Conservation (phyloP, 331 rosid species). For the Telfairia occidentalis region DNA sequence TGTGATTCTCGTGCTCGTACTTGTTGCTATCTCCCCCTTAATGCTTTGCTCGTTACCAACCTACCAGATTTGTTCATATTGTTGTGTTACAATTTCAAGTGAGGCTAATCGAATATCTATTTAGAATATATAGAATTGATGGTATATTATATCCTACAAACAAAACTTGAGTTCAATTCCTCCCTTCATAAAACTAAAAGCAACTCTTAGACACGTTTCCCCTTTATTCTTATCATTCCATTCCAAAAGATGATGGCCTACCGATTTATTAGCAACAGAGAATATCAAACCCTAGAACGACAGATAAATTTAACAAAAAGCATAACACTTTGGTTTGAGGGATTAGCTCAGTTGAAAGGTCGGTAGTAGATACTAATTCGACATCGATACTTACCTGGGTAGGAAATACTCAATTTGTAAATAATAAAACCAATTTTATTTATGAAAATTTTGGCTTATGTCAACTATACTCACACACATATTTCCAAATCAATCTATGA, state of each 20-base stretch:
- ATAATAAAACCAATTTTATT: neutral
- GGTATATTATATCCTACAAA: neutral
- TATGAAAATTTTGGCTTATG: no score
- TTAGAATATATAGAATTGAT: neutral
- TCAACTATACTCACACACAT: no score
- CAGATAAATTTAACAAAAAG: neutral
- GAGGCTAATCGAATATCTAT: neutral
- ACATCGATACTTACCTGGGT: neutral
- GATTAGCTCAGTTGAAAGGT: neutral
- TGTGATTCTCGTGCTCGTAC: slow-evolving; percentile 33
- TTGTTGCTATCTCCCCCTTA: slow-evolving; percentile 39
- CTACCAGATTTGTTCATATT: slow-evolving; percentile 28
- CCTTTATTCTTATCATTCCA: no score
- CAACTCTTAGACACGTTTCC: neutral
- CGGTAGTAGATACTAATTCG: neutral
- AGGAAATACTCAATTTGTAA: neutral
- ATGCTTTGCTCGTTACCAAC: slow-evolving; percentile 25
- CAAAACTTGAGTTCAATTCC: neutral
- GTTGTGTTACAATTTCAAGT: neutral
- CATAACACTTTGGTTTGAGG: neutral
- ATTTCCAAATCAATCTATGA: neutral
- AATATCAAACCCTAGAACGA: neutral
- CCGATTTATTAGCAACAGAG: neutral
- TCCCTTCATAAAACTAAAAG: neutral
- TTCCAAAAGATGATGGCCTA: no score